A percentile compares a stretch with the other conserved stretches of the same genome.
These are phyloP conservation scores for Senna siamea DNA, from an alignment of 306 rosid species.

Conservation along the genomic window DNA sequence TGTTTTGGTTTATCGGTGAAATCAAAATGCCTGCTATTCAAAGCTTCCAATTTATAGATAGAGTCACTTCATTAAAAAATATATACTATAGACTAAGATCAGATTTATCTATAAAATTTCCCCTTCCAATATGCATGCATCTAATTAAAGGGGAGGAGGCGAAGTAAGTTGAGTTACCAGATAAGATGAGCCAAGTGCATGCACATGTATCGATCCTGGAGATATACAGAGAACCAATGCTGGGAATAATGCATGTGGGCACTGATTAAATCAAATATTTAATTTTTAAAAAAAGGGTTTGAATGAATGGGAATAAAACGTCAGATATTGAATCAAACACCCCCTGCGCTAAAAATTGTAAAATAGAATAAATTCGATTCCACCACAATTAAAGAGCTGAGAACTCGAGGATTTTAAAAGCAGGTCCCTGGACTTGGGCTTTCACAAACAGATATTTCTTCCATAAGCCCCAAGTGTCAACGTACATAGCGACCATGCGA, in stretches of 20 bases:
- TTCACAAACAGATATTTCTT: conserved; percentile 11
- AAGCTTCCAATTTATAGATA: background rate
- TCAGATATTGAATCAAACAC: background rate
- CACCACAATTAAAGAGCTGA: background rate
- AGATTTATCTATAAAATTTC: background rate
- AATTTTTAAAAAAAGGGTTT: no score
- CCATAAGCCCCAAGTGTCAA: no score
- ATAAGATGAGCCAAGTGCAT: conserved; percentile 17
- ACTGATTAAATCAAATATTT: no score
- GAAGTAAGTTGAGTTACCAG: background rate
- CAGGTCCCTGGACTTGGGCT: background rate
- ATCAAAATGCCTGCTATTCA: background rate
- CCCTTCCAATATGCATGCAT: background rate
- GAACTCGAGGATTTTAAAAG: background rate
- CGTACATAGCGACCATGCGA: background rate
- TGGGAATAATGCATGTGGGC: background rate
- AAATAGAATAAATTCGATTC: background rate
- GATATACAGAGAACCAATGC: conserved; percentile 2
- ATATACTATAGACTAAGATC: background rate
- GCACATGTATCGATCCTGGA: conserved; percentile 21
- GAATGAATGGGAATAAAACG: background rate
- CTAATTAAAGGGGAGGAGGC: conserved; percentile 2
- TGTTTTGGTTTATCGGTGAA: background rate
- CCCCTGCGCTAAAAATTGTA: background rate
- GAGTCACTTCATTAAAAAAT: no score